phyloP scores from a whole-genome alignment of 2,329 filamentous ascomycete genomes.

The Dothistroma septosporum region DNA sequence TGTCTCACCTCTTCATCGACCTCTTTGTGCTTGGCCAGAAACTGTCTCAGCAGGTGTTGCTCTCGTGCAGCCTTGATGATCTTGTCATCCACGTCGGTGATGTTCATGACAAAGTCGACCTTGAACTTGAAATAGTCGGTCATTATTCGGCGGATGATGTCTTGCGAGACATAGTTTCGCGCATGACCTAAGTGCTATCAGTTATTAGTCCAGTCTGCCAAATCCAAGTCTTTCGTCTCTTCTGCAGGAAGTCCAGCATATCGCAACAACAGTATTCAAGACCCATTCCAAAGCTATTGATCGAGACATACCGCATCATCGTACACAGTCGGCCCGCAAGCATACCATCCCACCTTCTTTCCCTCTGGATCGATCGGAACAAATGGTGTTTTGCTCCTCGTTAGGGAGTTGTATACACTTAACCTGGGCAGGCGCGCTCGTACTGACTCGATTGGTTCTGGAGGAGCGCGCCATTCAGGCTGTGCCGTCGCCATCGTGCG shows the following conservation, averaged over 20 bases:
- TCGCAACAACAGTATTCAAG: background rate
- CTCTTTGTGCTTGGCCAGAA: constrained; percentile 52
- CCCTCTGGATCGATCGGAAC: constrained; percentile 64
- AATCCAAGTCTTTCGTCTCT: background rate
- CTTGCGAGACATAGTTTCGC: constrained; percentile 84
- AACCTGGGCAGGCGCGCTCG: constrained; percentile 49
- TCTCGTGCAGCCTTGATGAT: constrained; percentile 67
- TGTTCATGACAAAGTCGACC: constrained; percentile 87
- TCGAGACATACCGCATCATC: constrained; percentile 55
- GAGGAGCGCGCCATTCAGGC: constrained; percentile 35
- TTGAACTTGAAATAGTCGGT: constrained; percentile 78
- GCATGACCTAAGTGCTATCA: constrained; percentile 69
- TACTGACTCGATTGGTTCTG: constrained; percentile 30
- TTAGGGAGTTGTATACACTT: constrained; percentile 76
- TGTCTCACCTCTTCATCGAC: constrained; percentile 46
- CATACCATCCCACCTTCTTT: constrained; percentile 76
- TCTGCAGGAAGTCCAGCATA: constrained; percentile 12
- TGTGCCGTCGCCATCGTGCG: constrained; percentile 16
- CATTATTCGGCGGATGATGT: constrained; percentile 80
- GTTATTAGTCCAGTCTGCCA: constrained; percentile 4
- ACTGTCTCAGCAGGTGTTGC: constrained; percentile 70
- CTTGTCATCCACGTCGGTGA: constrained; percentile 69
- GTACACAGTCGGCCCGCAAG: constrained; percentile 77
- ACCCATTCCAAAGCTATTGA: background rate
- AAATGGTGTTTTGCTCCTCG: constrained; percentile 69